Percentiles rank a stretch among this genome's conserved stretches.
phyloP scores from a whole-genome alignment of 2,329 filamentous ascomycete genomes.

The Monascus ruber region DNA sequence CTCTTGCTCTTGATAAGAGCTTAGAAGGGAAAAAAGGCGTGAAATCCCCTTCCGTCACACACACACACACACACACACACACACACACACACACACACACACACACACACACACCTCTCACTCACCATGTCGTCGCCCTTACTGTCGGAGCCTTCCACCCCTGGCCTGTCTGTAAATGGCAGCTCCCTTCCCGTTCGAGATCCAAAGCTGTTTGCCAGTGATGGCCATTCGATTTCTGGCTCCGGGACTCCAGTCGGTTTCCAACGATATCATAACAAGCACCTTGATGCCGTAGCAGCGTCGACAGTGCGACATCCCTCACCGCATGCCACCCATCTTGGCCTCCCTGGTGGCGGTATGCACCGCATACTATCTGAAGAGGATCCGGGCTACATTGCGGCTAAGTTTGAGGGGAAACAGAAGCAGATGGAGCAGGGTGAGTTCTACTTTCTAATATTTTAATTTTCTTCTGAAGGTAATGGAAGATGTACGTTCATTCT shows the following conservation, averaged over 20 bases:
- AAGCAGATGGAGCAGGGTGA: slow-evolving; percentile 76
- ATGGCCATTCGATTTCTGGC: slow-evolving; percentile 24
- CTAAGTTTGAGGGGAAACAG: slow-evolving; percentile 83
- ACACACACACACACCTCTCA: no score
- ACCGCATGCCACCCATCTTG: slow-evolving; percentile 78
- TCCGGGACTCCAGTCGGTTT: slow-evolving; percentile 31
- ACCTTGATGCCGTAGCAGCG: slow-evolving; percentile 44
- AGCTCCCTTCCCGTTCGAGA: slow-evolving; percentile 14
- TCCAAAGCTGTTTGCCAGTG: slow-evolving; percentile 21
- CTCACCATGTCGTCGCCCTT: no score
- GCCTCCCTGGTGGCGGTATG: slow-evolving; percentile 48
- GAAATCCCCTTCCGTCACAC: no score
- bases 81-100: no score
- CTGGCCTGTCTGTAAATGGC: slow-evolving; percentile 17
- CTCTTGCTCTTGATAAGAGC: no score
- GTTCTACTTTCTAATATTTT: slow-evolving; percentile 11
- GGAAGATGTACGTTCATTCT: not conserved
- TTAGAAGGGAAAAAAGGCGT: no score
- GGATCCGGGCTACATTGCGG: slow-evolving; percentile 87
- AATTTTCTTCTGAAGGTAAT: not conserved
- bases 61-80: no score
- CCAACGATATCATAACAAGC: slow-evolving; percentile 42
- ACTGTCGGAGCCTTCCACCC: slow-evolving; percentile 7
- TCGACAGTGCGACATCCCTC: slow-evolving; percentile 59
- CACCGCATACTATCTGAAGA: slow-evolving; percentile 73